phyloP scores from a whole-genome alignment of 2,329 filamentous ascomycete species.

The Cephalotrichum gorgonifer region DNA sequence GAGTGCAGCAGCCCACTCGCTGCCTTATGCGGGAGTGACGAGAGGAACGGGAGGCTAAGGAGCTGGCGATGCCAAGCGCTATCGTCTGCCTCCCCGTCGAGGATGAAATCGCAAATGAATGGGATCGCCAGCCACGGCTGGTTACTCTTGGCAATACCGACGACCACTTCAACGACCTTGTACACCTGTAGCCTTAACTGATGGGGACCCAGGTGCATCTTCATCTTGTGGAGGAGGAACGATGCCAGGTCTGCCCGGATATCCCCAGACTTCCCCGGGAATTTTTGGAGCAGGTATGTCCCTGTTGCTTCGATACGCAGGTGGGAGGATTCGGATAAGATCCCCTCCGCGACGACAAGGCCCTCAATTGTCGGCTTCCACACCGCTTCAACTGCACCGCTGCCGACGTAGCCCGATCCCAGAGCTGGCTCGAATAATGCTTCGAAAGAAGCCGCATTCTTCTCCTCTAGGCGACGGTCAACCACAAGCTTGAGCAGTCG shows the following conservation, averaged over 20 bases:
- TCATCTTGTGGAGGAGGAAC: conserved; percentile 12
- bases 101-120: conserved; percentile 17
- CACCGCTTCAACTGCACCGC: neutral
- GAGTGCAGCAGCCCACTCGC: conserved; percentile 16
- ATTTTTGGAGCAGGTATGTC: neutral
- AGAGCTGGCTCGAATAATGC: neutral
- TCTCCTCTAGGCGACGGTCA: neutral
- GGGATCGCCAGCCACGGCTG: conserved; percentile 18
- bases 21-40: conserved; percentile 13
- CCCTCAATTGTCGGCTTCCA: neutral
- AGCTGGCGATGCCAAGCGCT: conserved; percentile 22
- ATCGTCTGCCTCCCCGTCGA: conserved; percentile 15
- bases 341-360: neutral
- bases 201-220: conserved; percentile 7
- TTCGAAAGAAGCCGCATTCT: neutral
- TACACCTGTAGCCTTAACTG: conserved; percentile 9
- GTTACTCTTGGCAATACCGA: conserved; percentile 15
- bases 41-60: conserved; percentile 16
- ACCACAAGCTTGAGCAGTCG: neutral
- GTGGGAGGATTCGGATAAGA: neutral
- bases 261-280: neutral
- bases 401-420: neutral
- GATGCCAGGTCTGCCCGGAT: conserved; percentile 11
- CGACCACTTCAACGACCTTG: conserved; percentile 10
- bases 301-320: neutral